Evolutionary conservation across 768 basidiomycete genomes (phyloP).

Genomic region (Hortiboletus campestris): DNA sequence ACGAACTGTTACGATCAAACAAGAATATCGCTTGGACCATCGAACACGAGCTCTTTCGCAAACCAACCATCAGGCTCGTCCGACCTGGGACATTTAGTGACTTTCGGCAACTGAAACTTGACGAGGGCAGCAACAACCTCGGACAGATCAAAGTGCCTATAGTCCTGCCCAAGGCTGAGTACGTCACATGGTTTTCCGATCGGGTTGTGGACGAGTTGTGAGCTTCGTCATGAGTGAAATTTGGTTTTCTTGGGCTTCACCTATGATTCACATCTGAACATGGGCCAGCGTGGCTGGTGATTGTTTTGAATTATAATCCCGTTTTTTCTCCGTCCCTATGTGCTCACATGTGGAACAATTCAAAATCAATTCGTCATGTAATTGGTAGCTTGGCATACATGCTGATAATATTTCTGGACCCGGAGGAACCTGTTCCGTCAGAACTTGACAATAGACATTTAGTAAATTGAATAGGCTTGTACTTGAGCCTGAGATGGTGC

Average conservation of each 20-base stretch:
- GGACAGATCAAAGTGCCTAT: slow-evolving; percentile 25
- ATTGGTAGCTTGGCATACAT: neutral
- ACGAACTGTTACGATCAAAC: neutral
- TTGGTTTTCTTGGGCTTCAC: neutral
- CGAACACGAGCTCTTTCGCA: neutral
- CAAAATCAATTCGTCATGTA: too few relatives aligned
- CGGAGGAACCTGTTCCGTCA: too few relatives aligned
- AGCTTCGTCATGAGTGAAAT: neutral
- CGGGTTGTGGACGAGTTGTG: slow-evolving; percentile 18
- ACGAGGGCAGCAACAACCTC: neutral
- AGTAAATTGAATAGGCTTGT: too few relatives aligned
- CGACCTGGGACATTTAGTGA: slow-evolving; percentile 20
- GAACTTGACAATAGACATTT: too few relatives aligned
- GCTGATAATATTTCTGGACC: neutral
- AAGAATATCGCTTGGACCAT: neutral
- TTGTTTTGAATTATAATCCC: neutral
- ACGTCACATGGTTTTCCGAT: neutral
- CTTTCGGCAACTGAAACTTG: slow-evolving; percentile 17
- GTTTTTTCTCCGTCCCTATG: neutral
- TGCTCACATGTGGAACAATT: neutral
- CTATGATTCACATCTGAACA: neutral
- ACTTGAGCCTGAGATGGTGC: too few relatives aligned
- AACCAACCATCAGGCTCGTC: slow-evolving; percentile 24
- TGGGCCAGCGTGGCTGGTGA: neutral
- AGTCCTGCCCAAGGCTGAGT: slow-evolving; percentile 11